Evolutionary conservation across 2,329 filamentous ascomycete genomes (phyloP), one percentile per base, ranked within the genome.

Genomic region (Alternaria arbusti): DNA sequence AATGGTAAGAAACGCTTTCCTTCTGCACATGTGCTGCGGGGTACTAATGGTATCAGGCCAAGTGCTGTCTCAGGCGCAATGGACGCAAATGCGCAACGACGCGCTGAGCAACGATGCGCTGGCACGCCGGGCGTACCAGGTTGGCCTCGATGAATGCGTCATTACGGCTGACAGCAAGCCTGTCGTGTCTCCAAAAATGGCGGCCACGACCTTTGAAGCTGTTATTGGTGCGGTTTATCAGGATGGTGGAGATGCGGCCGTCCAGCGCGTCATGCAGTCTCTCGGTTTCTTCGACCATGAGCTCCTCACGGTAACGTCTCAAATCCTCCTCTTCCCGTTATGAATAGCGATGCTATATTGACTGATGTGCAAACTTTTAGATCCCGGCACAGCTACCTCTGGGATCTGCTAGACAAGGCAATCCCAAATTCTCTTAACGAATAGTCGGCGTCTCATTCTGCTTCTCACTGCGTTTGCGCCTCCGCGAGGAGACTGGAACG

Each of bases 221-320:
- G 59, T 81, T n/a, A 43, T 80, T n/a, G 78, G 77, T 4, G 79
- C 77, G 8, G 72, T 75, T 9, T 75, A 67, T 23, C 30, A 72
- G 3, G 79, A 81, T 46, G 73, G 70, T 26, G 64, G 67, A 2
- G 54, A 68, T n/a, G 54, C 32, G 5, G 65, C 66, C 11, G 52
- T 59, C 5, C 20, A 44, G 4, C 20, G 20, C 7, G 54, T 71
- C 23, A 64, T 69, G 58, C 11, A 30, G 6, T 28, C 44, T 8
- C 43, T 70, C 5, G 66, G 60, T 10, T 55, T 62, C 26, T 49
- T 64, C 23, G 40, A 43, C 13, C 67, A 64, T 32, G 6, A 13
- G 10, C 59, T 69, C 6, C 62, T 69, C 20, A 51, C 45, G 15
- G 54, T 45, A 51, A 57, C 11, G 46, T 61, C 20, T 45, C 26